phyloP scores from a whole-genome alignment of 345 rosid genomes.

The Odontarrhena argentea region DNA sequence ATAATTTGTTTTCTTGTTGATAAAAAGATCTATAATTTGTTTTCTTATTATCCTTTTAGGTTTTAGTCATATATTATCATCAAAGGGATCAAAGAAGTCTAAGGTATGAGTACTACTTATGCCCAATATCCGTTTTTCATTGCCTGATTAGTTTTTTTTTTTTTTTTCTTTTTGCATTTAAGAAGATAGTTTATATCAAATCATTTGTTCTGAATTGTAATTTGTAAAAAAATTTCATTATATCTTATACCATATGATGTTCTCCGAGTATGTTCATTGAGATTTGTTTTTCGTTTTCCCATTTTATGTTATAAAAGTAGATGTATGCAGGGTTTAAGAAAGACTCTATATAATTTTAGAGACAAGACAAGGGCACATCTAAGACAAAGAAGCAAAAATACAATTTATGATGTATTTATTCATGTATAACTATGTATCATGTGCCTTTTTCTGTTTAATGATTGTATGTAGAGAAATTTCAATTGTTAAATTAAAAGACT shows the following conservation, averaged over 20 bases:
- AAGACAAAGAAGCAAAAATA: background rate
- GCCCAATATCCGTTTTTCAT: background rate
- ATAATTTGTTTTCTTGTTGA: background rate
- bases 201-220: too few species aligned
- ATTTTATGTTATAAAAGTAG: too few species aligned
- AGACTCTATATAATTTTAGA: background rate
- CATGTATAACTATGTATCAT: too few species aligned
- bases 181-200: too few species aligned
- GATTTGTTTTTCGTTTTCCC: too few species aligned
- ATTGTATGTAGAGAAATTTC: background rate
- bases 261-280: too few species aligned
- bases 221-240: too few species aligned
- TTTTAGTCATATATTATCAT: background rate
- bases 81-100: constrained; percentile 2
- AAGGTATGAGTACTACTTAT: background rate
- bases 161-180: too few species aligned
- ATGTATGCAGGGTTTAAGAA: background rate
- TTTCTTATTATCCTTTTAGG: constrained; percentile 1
- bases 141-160: background rate
- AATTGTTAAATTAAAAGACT: background rate
- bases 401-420: background rate
- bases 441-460: background rate
- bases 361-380: background rate
- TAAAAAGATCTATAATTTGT: too few species aligned
- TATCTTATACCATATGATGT: too few species aligned